Percentiles rank a stretch among this genome's conserved stretches.
phyloP scores from a whole-genome alignment of 768 basidiomycete species.

The Auriscalpium orientale region DNA sequence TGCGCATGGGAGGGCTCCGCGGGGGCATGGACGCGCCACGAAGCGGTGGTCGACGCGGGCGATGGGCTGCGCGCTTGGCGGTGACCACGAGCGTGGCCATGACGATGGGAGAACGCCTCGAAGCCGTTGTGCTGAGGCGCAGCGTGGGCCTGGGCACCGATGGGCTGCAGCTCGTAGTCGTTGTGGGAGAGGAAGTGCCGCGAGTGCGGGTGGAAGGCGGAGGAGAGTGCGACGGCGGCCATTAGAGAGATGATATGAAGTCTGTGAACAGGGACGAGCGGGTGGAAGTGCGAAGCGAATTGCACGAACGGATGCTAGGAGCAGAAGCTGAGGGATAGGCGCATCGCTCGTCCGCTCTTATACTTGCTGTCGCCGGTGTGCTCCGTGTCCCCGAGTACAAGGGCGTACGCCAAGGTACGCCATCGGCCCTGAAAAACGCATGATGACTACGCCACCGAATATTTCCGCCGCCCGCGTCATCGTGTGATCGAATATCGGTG shows the following conservation, averaged over 20 bases:
- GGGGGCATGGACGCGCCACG: slow-evolving; percentile 9
- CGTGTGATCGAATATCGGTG: no score
- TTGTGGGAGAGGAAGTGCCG: background rate
- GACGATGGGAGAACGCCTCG: slow-evolving; percentile 5
- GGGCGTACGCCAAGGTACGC: no score
- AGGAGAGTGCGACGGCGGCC: slow-evolving; percentile 1
- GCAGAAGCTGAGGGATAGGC: no score
- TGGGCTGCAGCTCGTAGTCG: background rate
- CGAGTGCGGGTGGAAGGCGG: background rate
- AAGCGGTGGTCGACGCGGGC: background rate
- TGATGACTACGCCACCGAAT: no score
- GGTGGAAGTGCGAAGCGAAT: no score
- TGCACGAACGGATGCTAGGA: no score
- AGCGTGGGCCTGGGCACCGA: background rate
- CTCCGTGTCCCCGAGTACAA: no score
- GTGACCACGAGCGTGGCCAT: background rate
- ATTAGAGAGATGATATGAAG: background rate
- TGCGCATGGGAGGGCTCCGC: background rate
- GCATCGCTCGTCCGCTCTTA: no score
- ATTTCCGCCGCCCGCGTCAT: no score
- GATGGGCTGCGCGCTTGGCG: background rate
- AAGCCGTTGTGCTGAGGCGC: slow-evolving; percentile 1
- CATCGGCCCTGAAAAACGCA: no score
- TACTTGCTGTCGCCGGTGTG: no score
- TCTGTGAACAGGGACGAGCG: no score